Base-by-base conservation (phyloP, 306 rosid genomes). In the Crotalaria pallida region DNA sequence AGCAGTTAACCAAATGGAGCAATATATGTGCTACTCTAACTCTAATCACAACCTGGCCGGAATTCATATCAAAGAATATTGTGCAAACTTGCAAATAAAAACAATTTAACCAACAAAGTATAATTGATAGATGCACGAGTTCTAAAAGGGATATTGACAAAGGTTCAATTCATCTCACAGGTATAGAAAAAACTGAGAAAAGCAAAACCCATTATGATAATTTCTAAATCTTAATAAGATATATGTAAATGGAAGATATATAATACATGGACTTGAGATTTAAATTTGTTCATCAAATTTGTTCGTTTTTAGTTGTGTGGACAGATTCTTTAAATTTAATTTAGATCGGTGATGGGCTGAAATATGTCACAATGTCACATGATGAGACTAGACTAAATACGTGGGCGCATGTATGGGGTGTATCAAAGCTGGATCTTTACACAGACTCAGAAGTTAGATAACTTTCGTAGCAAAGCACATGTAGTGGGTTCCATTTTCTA, bases 381-480 rank as follows among this genome's bases (percentile, higher is more conserved):
- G 86, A 72, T 23, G 21, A 9, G 59, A 50, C 22, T 17, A 11
- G 16, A 12, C 6, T 8, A 49, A 58, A 50, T 72, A 61, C 55
- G 63, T 29, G 77, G 59, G 38, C 15, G 77, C 89, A 73, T 64
- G 83, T 80, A 69, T 16, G 55, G n/a, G 55, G n/a, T 10, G 48
- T 45, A 12, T 45, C 11, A 27, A 53, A 69, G 71, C 66, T 19
- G 48, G 51, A 33, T 10, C 69, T 69, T 52, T 19, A 56, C 33
- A 19, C 23, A 43, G 31, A 3, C 50, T 11, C 22, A 51, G 63
- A 24, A 38, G 49, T 36, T 13, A 19, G 22, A 49, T 17, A 55
- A 69, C 65, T 78, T 73, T 59, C 29, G 66, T 17, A 21, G 49
- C 47, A 64, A 66, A 11, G 76, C 83, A 77, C 85, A 73, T 83